Conservation (phyloP, 2,329 filamentous ascomycete genomes). For the Talaromyces islandicus region DNA sequence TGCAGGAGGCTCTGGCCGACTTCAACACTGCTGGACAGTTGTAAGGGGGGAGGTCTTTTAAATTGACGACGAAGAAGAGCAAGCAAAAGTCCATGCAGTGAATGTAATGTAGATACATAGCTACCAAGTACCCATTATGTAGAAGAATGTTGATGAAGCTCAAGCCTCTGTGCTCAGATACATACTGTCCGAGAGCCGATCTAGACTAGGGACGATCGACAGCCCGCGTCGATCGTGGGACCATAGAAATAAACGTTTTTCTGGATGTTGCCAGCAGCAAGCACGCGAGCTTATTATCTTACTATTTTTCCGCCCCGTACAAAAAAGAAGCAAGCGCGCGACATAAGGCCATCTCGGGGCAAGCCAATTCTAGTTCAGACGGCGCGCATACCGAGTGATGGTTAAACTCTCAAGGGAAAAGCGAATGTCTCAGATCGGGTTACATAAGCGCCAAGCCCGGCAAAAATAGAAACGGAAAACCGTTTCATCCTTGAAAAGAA, state of each 20-base stretch:
- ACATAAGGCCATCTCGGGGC: too few species aligned
- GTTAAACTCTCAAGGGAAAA: too few species aligned
- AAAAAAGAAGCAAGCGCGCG: too few species aligned
- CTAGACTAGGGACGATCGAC: neutral
- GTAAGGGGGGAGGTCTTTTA: constrained; percentile 42
- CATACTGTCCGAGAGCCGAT: neutral
- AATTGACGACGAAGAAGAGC: neutral
- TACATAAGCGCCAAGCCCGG: neutral
- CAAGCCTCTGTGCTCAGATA: neutral
- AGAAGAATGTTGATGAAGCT: neutral
- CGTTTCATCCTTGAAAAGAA: neutral
- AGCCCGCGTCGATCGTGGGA: neutral
- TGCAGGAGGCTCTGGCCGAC: constrained; percentile 76
- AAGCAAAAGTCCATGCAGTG: neutral
- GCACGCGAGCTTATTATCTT: too few species aligned
- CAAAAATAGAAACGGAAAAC: neutral
- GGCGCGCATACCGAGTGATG: too few species aligned
- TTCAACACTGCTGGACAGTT: constrained; percentile 81
- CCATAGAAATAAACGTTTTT: too few species aligned
- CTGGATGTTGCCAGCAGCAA: neutral
- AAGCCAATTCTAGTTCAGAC: neutral
- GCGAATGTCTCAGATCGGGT: neutral
- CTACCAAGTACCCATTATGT: neutral
- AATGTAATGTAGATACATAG: neutral
- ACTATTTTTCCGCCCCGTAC: too few species aligned